Evolutionary conservation across 306 rosid genomes (phyloP).

Genomic region (Medicago truncatula): DNA sequence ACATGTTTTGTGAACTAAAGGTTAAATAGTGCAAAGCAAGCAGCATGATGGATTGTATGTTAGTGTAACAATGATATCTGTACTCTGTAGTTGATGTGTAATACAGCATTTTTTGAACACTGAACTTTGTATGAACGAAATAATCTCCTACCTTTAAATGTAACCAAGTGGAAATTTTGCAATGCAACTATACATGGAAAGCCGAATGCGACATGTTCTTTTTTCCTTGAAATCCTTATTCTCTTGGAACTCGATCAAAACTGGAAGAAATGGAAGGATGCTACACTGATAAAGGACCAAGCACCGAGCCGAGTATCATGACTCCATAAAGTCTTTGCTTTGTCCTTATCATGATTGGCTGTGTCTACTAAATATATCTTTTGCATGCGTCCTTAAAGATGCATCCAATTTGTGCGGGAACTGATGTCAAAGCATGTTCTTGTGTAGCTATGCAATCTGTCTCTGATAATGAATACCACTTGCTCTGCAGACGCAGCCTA

Average conservation of each 20-base stretch:
- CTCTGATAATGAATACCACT: neutral
- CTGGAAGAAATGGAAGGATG: neutral
- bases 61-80: constrained; percentile 12
- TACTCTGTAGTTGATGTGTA: constrained; percentile 15
- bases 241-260: neutral
- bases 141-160: neutral
- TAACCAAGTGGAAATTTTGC: neutral
- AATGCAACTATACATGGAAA: neutral
- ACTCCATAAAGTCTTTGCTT: neutral
- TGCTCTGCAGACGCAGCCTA: neutral
- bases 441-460: neutral
- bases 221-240: neutral
- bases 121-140: neutral
- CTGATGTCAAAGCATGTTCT: neutral
- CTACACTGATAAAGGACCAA: neutral
- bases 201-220: neutral
- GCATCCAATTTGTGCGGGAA: neutral
- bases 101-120: neutral
- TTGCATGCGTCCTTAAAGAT: neutral
- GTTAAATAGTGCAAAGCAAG: constrained; percentile 22
- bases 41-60: constrained; percentile 21
- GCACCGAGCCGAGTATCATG: neutral
- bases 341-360: neutral
- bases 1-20: constrained; percentile 22
- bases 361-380: neutral